Conservation (phyloP, 768 basidiomycete genomes). For the Kwoniella heveanensis region DNA sequence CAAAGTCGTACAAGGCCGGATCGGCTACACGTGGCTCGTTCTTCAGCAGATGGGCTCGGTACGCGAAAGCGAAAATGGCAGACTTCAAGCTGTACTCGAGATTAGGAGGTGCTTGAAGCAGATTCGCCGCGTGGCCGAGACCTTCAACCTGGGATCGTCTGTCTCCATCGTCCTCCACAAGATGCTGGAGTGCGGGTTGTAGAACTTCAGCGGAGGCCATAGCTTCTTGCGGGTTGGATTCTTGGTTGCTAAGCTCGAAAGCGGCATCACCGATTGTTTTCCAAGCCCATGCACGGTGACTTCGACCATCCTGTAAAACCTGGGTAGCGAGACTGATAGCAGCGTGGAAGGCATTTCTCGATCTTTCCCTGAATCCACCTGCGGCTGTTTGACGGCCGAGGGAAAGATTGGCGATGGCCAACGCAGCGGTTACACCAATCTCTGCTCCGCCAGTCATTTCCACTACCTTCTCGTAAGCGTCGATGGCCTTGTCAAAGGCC, state of each 20-base stretch:
- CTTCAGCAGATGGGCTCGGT: conserved; percentile 52
- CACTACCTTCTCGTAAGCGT: conserved; percentile 65
- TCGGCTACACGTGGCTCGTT: conserved; percentile 48
- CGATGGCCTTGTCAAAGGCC: conserved; percentile 73
- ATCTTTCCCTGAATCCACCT: conserved; percentile 73
- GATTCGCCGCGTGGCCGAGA: conserved; percentile 39
- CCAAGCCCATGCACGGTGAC: conserved; percentile 63
- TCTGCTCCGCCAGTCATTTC: conserved; percentile 63
- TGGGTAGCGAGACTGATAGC: conserved; percentile 30
- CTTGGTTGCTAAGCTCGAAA: conserved; percentile 65
- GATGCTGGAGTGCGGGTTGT: conserved; percentile 57
- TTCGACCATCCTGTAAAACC: conserved; percentile 25
- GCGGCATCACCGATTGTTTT: conserved; percentile 77
- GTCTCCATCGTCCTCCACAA: conserved; percentile 67
- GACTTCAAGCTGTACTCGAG: conserved; percentile 39
- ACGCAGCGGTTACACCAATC: conserved; percentile 69
- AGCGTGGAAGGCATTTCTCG: conserved; percentile 70
- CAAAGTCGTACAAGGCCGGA: conserved; percentile 51
- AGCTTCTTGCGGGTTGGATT: conserved; percentile 58
- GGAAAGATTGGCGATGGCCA: conserved; percentile 72
- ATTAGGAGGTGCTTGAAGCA: conserved; percentile 25
- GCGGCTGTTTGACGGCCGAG: conserved; percentile 67
- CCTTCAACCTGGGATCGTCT: conserved; percentile 74
- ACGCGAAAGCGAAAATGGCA: conserved; percentile 53
- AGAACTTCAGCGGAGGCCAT: conserved; percentile 30